These are phyloP conservation scores for Diaporthe sp. DNA, from an alignment of 2,329 filamentous ascomycete genomes.

Conservation along the genomic window DNA sequence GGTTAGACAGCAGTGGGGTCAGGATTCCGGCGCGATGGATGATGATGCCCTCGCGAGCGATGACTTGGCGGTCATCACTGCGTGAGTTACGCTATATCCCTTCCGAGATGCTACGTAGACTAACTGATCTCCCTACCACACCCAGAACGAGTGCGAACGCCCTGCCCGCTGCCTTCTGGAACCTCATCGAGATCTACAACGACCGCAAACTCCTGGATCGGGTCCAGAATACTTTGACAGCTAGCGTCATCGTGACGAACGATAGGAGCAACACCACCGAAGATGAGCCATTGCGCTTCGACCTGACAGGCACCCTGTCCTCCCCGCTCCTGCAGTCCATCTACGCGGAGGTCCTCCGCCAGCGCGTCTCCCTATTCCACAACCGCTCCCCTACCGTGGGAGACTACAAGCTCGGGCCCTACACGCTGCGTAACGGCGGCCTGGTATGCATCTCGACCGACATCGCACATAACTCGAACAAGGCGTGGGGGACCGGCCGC, in stretches of 20 bases:
- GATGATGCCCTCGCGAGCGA: neutral
- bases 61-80: neutral
- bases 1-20: neutral
- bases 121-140: too few relatives aligned
- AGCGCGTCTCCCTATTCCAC: neutral
- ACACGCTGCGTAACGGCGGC: neutral
- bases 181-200: neutral
- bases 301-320: neutral
- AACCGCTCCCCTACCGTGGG: neutral
- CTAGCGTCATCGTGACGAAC: too few relatives aligned
- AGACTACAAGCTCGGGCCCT: neutral
- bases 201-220: neutral
- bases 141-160: neutral
- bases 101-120: too few relatives aligned
- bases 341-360: constrained; percentile 9
- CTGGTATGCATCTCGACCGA: neutral
- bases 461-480: neutral
- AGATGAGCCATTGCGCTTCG: neutral
- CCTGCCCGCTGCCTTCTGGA: neutral
- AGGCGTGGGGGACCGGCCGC: neutral
- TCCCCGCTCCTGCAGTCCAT: neutral
- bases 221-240: neutral
- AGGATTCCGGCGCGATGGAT: neutral
- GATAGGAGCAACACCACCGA: neutral
- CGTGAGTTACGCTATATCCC: neutral